phyloP scores from a whole-genome alignment of 768 basidiomycete genomes.

The Boletus vinaceobasis region DNA sequence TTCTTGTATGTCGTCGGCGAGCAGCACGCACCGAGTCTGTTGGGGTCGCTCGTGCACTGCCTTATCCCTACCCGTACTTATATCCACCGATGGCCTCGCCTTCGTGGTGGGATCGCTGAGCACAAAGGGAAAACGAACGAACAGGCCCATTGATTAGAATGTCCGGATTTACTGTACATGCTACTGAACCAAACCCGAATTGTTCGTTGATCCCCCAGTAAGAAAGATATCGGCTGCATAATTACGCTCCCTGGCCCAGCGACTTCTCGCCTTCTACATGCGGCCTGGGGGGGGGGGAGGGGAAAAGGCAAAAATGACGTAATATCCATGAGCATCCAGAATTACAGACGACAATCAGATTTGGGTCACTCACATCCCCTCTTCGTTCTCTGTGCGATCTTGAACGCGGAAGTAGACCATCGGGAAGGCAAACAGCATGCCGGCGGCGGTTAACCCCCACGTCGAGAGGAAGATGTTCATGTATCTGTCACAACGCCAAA shows the following conservation, averaged over 20 bases:
- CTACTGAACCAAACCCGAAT: background rate
- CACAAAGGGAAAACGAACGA: no score
- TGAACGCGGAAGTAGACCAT: slow-evolving; percentile 72
- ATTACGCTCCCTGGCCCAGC: background rate
- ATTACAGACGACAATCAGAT: background rate
- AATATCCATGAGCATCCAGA: background rate
- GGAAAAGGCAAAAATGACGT: background rate
- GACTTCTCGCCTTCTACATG: background rate
- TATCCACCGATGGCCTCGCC: no score
- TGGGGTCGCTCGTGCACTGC: no score
- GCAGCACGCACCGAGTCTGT: no score
- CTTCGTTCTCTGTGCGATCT: slow-evolving; percentile 50
- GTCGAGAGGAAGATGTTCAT: slow-evolving; percentile 76
- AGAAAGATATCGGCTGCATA: background rate
- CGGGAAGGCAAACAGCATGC: slow-evolving; percentile 63
- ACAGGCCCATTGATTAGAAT: background rate
- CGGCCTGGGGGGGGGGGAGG: background rate
- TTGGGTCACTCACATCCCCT: slow-evolving; percentile 46
- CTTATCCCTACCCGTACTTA: no score
- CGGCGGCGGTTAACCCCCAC: slow-evolving; percentile 63
- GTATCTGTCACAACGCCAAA: slow-evolving; percentile 35
- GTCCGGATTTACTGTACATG: background rate
- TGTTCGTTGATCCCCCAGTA: background rate
- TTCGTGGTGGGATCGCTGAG: no score
- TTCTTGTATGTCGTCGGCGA: no score